Conservation (phyloP, 495 filamentous ascomycete genomes). For the Xylaria flabelliformis region DNA sequence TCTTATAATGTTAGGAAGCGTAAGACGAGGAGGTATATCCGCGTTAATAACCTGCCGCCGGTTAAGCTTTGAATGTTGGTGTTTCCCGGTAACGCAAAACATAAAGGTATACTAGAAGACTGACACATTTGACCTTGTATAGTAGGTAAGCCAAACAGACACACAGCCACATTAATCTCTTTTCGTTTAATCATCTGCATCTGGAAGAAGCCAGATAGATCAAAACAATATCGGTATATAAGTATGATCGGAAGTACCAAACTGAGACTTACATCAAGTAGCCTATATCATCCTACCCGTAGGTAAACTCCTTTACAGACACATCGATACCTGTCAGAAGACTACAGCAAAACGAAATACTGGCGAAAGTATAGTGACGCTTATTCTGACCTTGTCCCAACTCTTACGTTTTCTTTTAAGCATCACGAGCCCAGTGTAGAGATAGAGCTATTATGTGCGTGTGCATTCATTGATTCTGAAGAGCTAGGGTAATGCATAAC, state of each 20-base stretch:
- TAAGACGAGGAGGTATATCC: background rate
- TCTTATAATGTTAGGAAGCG: background rate
- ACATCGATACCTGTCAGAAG: background rate
- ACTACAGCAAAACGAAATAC: background rate
- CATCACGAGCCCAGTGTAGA: background rate
- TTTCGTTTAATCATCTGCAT: background rate
- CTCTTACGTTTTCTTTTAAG: background rate
- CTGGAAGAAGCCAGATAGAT: background rate
- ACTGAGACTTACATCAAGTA: background rate
- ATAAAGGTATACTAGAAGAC: background rate
- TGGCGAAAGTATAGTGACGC: background rate
- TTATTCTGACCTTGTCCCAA: background rate
- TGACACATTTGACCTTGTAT: background rate
- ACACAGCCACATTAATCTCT: background rate
- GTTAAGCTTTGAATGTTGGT: background rate
- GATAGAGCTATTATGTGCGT: background rate
- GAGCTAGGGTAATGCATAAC: background rate
- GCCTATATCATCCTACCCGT: background rate
- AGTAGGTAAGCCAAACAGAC: background rate
- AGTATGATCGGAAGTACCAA: background rate
- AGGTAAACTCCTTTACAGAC: background rate
- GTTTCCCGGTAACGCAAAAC: constrained; percentile 1
- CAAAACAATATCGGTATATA: background rate
- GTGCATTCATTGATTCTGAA: background rate
- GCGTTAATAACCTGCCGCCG: background rate